Conservation (phyloP, 306 rosid species). For the Pyrus communis region DNA sequence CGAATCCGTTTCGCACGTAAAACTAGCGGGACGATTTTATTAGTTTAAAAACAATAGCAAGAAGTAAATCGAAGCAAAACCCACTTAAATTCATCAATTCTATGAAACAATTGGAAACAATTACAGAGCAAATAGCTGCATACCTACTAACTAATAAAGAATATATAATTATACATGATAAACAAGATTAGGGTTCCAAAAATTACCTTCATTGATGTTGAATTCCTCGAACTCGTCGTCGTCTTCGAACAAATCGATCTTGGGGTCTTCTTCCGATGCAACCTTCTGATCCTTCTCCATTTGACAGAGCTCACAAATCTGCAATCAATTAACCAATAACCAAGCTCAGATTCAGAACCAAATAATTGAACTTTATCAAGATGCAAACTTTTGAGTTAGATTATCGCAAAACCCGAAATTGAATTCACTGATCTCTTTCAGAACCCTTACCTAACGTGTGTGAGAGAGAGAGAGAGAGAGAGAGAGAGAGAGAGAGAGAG, state of each 20-base stretch:
- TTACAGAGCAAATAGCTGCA: neutral
- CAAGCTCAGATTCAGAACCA: neutral
- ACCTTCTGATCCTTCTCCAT: constrained; percentile 36
- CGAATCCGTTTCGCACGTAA: neutral
- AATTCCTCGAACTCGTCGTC: constrained; percentile 42
- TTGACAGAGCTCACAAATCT: neutral
- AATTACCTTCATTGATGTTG: constrained; percentile 26
- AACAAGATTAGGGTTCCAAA: neutral
- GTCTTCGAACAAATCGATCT: constrained; percentile 36
- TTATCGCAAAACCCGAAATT: neutral
- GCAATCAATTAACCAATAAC: neutral
- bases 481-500: neutral
- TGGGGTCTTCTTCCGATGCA: constrained; percentile 28
- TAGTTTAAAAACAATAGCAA: too few relatives aligned
- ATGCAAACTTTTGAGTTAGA: neutral
- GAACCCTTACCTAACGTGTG: neutral
- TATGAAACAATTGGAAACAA: neutral
- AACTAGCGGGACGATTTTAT: too few relatives aligned
- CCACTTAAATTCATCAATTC: neutral
- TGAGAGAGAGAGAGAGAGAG: neutral
- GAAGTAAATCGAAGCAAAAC: neutral
- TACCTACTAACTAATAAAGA: neutral
- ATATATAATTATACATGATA: neutral
- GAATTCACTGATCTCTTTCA: neutral
- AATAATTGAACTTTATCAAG: neutral